Evolutionary conservation across 83 land plant genomes (phyloP).

Genomic region (Thuja plicata): DNA sequence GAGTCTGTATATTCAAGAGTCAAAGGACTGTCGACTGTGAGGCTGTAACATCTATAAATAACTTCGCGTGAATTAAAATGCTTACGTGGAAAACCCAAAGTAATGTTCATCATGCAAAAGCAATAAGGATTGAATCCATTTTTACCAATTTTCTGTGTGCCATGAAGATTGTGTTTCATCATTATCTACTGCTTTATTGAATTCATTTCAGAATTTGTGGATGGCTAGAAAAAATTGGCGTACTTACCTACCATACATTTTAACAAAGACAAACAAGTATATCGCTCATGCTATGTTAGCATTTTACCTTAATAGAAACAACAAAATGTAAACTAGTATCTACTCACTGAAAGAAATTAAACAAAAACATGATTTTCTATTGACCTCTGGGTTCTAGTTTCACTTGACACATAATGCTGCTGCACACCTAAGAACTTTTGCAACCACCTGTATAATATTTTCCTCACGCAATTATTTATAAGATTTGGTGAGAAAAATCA

Average conservation of each 20-base stretch:
- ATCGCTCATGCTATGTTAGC: no score
- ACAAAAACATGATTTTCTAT: neutral
- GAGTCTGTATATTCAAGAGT: no score
- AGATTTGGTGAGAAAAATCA: neutral
- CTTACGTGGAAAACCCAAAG: no score
- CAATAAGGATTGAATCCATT: no score
- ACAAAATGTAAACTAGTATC: neutral
- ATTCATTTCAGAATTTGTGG: no score
- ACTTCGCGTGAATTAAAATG: no score
- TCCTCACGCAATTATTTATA: neutral
- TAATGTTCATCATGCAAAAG: no score
- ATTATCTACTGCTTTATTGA: no score
- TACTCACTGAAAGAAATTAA: neutral
- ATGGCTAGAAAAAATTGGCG: neutral
- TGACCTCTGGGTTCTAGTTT: neutral
- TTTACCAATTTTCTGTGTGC: no score
- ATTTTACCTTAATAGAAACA: neutral
- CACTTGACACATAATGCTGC: neutral
- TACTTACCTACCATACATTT: neutral
- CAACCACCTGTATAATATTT: neutral
- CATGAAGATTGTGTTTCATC: no score
- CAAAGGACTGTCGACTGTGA: no score
- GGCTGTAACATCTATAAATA: no score
- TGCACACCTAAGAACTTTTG: neutral
- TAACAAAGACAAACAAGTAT: neutral